Conservation (phyloP, 805 yeast species). For the Metschnikowia continentalis region DNA sequence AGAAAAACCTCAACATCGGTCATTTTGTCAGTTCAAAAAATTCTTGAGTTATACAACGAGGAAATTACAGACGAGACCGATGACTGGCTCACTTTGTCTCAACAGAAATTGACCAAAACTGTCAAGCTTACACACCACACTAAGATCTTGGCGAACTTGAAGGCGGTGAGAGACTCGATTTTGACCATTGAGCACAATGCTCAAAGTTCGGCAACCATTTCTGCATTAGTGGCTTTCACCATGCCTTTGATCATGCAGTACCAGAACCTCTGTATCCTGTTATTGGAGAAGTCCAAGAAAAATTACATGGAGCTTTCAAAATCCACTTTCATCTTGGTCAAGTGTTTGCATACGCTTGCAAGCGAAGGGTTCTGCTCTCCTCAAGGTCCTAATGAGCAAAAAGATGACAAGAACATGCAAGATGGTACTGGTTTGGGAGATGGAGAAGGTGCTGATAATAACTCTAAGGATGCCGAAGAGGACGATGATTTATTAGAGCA, state of each 20-base stretch:
- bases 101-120: conserved; percentile 40
- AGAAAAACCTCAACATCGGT: conserved; percentile 54
- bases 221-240: conserved; percentile 52
- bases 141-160: conserved; percentile 33
- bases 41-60: conserved; percentile 34
- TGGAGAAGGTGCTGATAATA: conserved; percentile 81
- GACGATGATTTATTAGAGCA: conserved; percentile 85
- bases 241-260: conserved; percentile 65
- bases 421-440: conserved; percentile 94
- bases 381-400: conserved; percentile 64
- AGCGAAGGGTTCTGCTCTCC: conserved; percentile 92
- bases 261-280: conserved; percentile 38
- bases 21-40: conserved; percentile 64
- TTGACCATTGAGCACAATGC: conserved; percentile 34
- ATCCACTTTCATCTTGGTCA: conserved; percentile 57
- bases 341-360: conserved; percentile 56
- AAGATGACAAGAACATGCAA: conserved; percentile 55
- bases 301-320: conserved; percentile 55
- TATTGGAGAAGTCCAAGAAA: conserved; percentile 42
- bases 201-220: conserved; percentile 33
- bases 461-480: conserved; percentile 81
- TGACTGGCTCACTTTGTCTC: conserved; percentile 59
- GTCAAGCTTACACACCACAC: conserved; percentile 41
- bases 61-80: conserved; percentile 46
- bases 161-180: conserved; percentile 31